Conservation (phyloP, 179 eudicot species). For the Kewa caespitosa region DNA sequence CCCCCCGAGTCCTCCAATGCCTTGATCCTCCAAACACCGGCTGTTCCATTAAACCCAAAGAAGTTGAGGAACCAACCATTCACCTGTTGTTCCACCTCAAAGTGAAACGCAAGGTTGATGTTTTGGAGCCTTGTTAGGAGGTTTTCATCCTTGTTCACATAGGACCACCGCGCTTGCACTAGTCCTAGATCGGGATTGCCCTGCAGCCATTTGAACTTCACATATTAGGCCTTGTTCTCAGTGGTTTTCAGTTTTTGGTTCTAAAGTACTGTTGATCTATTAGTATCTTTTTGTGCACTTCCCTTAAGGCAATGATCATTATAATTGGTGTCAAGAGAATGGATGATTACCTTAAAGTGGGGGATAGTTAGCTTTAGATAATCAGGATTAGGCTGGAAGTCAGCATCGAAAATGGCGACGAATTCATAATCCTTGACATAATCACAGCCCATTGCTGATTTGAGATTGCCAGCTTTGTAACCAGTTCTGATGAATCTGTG, state of each 20-base stretch:
- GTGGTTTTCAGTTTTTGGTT: not conserved
- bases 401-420: slow-evolving; percentile 69
- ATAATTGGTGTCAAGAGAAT: not conserved
- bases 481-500: slow-evolving; percentile 63
- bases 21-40: slow-evolving; percentile 73
- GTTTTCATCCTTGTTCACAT: slow-evolving; percentile 69
- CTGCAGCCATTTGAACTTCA: slow-evolving; percentile 28
- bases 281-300: too few species aligned
- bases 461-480: slow-evolving; percentile 73
- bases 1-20: slow-evolving; percentile 72
- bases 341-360: slow-evolving; percentile 52
- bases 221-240: not conserved
- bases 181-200: slow-evolving; percentile 65
- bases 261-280: too few species aligned
- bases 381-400: slow-evolving; percentile 66
- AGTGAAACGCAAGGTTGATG: slow-evolving; percentile 68
- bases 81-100: slow-evolving; percentile 78
- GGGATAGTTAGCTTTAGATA: slow-evolving; percentile 56
- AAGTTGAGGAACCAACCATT: slow-evolving; percentile 62
- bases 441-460: slow-evolving; percentile 72
- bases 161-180: slow-evolving; percentile 72
- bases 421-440: slow-evolving; percentile 68
- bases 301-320: too few species aligned
- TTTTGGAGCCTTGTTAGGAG: slow-evolving; percentile 69
- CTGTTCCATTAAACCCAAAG: slow-evolving; percentile 75